Evolutionary conservation across 106 monocot species (phyloP).

Genomic region (Ottelia alismoides): DNA sequence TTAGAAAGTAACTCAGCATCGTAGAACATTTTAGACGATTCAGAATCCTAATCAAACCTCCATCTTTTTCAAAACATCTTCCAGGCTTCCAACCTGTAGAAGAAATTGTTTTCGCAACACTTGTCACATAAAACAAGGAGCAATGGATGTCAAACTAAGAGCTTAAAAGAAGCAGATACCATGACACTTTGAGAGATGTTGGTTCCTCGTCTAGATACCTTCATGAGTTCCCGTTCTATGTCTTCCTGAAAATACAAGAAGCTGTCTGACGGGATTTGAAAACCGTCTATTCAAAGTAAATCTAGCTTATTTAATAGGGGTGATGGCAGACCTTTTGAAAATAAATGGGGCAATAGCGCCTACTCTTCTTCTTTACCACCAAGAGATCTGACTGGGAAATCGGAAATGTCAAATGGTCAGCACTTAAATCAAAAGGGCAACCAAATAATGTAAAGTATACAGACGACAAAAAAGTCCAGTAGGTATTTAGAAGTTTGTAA

Average conservation of each 20-base stretch:
- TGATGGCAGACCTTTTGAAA: slow-evolving; percentile 95
- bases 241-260: no score
- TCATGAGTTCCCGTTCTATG: slow-evolving; percentile 82
- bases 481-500: no score
- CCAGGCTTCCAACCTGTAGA: slow-evolving; percentile 77
- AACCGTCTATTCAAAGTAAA: no score
- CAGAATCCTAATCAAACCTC: slow-evolving; percentile 59
- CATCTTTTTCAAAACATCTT: slow-evolving; percentile 97
- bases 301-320: no score
- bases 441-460: no score
- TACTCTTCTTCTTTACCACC: slow-evolving; percentile 86
- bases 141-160: no score
- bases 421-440: no score
- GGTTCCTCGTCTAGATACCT: slow-evolving; percentile 38
- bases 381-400: slow-evolving; percentile 87
- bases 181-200: slow-evolving; percentile 60
- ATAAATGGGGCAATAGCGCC: slow-evolving; percentile 87
- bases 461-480: no score
- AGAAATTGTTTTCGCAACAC: background rate
- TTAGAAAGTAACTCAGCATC: no score
- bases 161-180: slow-evolving; percentile 46
- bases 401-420: no score
- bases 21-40: no score
- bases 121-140: background rate
- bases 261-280: no score